These are phyloP conservation scores for Rhizophagus prolifer DNA, from an alignment of 192 early-diverging fungal species.

Conservation along the genomic window DNA sequence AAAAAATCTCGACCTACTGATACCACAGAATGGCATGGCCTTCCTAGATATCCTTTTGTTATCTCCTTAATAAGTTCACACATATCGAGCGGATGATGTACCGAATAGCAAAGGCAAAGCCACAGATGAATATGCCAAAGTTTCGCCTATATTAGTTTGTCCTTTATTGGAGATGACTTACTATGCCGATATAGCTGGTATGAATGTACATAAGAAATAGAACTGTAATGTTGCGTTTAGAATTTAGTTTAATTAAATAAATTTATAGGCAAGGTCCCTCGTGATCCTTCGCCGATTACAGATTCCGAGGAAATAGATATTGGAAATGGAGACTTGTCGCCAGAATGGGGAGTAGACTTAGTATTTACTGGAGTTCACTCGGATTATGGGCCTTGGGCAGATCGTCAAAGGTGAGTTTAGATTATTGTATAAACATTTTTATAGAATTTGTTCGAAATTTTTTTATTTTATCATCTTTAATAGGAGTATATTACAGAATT, in stretches of 20 bases:
- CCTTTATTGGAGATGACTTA: constrained; percentile 57
- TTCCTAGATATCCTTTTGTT: constrained; percentile 50
- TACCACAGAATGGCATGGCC: constrained; percentile 56
- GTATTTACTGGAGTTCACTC: constrained; percentile 55
- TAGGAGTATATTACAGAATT: constrained; percentile 61
- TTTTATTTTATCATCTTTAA: neutral
- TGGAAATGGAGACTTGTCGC: constrained; percentile 58
- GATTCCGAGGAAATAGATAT: constrained; percentile 36
- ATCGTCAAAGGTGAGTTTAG: constrained; percentile 61
- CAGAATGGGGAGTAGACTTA: constrained; percentile 73
- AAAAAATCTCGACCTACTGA: constrained; percentile 19
- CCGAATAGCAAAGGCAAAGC: neutral
- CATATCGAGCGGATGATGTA: constrained; percentile 26
- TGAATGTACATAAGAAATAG: neutral
- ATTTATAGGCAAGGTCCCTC: constrained; percentile 45
- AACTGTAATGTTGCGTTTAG: neutral
- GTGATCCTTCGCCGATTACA: constrained; percentile 21
- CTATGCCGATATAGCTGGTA: constrained; percentile 67
- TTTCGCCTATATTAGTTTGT: constrained; percentile 60
- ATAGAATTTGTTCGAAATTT: neutral
- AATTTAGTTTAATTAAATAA: neutral
- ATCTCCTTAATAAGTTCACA: constrained; percentile 29
- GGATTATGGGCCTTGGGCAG: constrained; percentile 81
- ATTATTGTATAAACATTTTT: neutral
- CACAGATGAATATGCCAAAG: constrained; percentile 65